phyloP scores from a whole-genome alignment of 73 alveolate genomes.

The Symbiodinium pilosum region DNA sequence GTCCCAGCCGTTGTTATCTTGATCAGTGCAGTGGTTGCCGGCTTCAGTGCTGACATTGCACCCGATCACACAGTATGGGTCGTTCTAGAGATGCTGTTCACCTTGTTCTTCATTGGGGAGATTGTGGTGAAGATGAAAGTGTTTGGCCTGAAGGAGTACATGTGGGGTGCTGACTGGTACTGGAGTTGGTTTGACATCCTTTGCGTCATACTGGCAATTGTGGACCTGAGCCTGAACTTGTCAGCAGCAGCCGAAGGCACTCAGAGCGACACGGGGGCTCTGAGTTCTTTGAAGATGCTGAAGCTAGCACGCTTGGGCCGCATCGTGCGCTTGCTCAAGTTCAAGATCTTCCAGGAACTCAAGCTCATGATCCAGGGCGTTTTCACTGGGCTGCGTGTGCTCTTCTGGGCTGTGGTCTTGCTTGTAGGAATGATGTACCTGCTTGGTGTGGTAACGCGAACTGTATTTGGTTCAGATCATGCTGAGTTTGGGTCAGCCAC shows the following conservation, averaged over 20 bases:
- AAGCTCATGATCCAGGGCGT: constrained; percentile 89
- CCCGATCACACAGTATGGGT: constrained; percentile 5
- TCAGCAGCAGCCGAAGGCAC: constrained; percentile 13
- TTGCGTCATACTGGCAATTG: constrained; percentile 44
- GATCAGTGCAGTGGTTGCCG: constrained; percentile 46
- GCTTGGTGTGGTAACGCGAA: constrained; percentile 66
- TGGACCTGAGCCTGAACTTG: background rate
- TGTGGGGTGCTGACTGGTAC: constrained; percentile 54
- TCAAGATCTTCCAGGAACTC: constrained; percentile 62
- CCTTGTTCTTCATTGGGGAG: constrained; percentile 43
- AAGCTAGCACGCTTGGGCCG: constrained; percentile 83
- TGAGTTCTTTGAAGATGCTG: constrained; percentile 61
- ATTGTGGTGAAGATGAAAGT: constrained; percentile 30
- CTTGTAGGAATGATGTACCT: constrained; percentile 51
- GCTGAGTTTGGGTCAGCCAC: background rate
- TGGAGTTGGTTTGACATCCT: constrained; percentile 65
- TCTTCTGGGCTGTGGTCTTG: constrained; percentile 85
- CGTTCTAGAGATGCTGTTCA: constrained; percentile 37
- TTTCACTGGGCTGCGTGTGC: constrained; percentile 92
- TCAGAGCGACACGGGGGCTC: constrained; percentile 62
- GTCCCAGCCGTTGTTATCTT: constrained; percentile 48
- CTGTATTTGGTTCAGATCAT: constrained; percentile 1
- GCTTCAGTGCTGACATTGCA: constrained; percentile 44
- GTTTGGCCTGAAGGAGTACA: constrained; percentile 11
- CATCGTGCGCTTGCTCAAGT: constrained; percentile 82